phyloP scores from a whole-genome alignment of 768 basidiomycete genomes.

The Tricholoma terreum region DNA sequence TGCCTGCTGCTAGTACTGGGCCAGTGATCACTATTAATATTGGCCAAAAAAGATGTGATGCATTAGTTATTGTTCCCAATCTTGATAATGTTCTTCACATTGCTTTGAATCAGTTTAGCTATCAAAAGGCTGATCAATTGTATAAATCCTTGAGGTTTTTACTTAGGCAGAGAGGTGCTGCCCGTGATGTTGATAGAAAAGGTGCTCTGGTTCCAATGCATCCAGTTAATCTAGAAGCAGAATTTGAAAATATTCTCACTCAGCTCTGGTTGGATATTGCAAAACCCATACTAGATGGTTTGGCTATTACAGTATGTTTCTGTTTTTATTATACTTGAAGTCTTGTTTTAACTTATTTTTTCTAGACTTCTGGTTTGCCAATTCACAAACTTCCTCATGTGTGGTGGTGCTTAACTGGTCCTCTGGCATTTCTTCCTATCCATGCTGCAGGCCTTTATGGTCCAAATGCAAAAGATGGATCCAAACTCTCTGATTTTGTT shows the following conservation, averaged over 20 bases:
- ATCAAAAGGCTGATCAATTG: constrained; percentile 1
- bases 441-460: constrained; percentile 19
- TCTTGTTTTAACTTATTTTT: too few species aligned
- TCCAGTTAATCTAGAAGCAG: neutral
- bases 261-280: constrained; percentile 17
- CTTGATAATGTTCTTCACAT: constrained; percentile 15
- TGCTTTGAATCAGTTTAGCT: constrained; percentile 6
- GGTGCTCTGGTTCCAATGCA: neutral
- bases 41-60: constrained; percentile 16
- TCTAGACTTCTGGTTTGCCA: too few species aligned
- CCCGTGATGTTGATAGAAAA: neutral
- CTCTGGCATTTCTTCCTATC: constrained; percentile 19
- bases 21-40: constrained; percentile 19
- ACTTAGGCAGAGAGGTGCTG: too few species aligned
- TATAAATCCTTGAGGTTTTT: neutral
- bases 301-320: neutral
- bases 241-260: constrained; percentile 5
- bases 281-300: constrained; percentile 18
- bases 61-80: constrained; percentile 14
- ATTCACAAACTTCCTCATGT: neutral
- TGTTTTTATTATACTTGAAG: too few species aligned
- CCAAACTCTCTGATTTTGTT: constrained; percentile 9
- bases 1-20: constrained; percentile 5
- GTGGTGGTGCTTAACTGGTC: constrained; percentile 18
- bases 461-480: neutral